Conservation (phyloP, 805 yeast genomes). For the Nakazawaea ernobii region DNA sequence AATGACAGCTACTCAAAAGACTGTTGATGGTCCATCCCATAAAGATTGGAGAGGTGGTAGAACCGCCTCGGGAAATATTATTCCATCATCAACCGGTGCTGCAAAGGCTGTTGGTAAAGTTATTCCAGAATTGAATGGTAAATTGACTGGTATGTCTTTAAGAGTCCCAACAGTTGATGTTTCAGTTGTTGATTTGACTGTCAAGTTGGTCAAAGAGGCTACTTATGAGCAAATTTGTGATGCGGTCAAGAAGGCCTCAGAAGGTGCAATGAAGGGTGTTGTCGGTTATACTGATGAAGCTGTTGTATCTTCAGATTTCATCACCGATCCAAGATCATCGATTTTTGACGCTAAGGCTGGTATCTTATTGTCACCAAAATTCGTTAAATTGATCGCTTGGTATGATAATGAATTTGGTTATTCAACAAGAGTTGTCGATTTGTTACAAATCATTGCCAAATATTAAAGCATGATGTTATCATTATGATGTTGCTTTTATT, state of each 20-base stretch:
- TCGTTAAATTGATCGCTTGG: slow-evolving; percentile 68
- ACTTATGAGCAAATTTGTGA: slow-evolving; percentile 61
- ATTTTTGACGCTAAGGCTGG: slow-evolving; percentile 68
- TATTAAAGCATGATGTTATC: neutral
- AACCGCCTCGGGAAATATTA: slow-evolving; percentile 71
- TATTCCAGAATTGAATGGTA: slow-evolving; percentile 66
- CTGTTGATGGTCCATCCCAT: slow-evolving; percentile 74
- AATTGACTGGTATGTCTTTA: slow-evolving; percentile 68
- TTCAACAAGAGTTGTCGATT: slow-evolving; percentile 72
- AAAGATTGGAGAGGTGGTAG: slow-evolving; percentile 82
- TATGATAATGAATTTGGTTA: slow-evolving; percentile 74
- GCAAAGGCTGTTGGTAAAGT: slow-evolving; percentile 75
- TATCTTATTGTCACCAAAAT: slow-evolving; percentile 63
- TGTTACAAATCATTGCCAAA: slow-evolving; percentile 57
- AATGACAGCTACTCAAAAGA: slow-evolving; percentile 67
- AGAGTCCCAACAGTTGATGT: slow-evolving; percentile 74
- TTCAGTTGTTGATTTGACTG: slow-evolving; percentile 67
- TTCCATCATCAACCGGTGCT: slow-evolving; percentile 74
- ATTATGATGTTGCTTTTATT: neutral
- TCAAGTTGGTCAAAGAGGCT: slow-evolving; percentile 50
- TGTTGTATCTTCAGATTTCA: slow-evolving; percentile 67
- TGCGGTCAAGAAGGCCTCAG: slow-evolving; percentile 52
- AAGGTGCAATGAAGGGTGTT: slow-evolving; percentile 56
- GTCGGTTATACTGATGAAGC: slow-evolving; percentile 67
- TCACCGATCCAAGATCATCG: slow-evolving; percentile 56